Evolutionary conservation across 2,329 filamentous ascomycete genomes (phyloP).

Genomic region (Arachnomyces sp.): DNA sequence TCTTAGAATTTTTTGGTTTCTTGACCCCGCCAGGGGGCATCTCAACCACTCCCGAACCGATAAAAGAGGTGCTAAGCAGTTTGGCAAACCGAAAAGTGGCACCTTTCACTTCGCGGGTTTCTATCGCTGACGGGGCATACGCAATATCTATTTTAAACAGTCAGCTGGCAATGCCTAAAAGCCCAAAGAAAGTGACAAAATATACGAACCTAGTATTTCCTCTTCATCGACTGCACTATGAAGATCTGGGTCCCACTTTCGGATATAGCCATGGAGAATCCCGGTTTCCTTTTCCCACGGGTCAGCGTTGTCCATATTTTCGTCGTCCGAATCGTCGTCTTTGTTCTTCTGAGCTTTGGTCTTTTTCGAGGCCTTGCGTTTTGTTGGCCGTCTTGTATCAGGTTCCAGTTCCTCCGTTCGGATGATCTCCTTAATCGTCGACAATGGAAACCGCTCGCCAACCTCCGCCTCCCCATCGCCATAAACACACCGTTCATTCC

Average conservation of each 20-base stretch:
- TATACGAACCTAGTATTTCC: slow-evolving; percentile 31
- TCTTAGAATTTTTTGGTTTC: slow-evolving; percentile 81
- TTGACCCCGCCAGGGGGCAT: slow-evolving; percentile 77
- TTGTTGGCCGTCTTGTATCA: slow-evolving; percentile 25
- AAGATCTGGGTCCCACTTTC: slow-evolving; percentile 35
- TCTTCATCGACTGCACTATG: slow-evolving; percentile 32
- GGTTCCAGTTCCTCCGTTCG: slow-evolving; percentile 58
- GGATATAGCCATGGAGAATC: slow-evolving; percentile 36
- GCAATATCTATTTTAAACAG: slow-evolving; percentile 45
- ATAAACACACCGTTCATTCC: slow-evolving; percentile 70
- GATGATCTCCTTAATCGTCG: slow-evolving; percentile 68
- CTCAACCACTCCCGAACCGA: slow-evolving; percentile 85
- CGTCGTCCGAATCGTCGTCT: slow-evolving; percentile 33
- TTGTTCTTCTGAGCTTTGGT: slow-evolving; percentile 27
- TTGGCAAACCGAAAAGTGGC: slow-evolving; percentile 84
- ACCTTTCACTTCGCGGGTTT: slow-evolving; percentile 51
- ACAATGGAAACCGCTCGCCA: slow-evolving; percentile 54
- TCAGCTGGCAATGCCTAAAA: slow-evolving; percentile 15
- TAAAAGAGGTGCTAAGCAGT: slow-evolving; percentile 73
- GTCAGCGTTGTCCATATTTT: slow-evolving; percentile 32
- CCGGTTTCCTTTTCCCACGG: slow-evolving; percentile 39
- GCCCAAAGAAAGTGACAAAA: background rate
- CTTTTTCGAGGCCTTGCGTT: slow-evolving; percentile 27
- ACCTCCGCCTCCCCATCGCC: slow-evolving; percentile 53
- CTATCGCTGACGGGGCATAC: slow-evolving; percentile 50